Evolutionary conservation across 495 filamentous ascomycete species (phyloP).

Genomic region (Xylaria nigripes): DNA sequence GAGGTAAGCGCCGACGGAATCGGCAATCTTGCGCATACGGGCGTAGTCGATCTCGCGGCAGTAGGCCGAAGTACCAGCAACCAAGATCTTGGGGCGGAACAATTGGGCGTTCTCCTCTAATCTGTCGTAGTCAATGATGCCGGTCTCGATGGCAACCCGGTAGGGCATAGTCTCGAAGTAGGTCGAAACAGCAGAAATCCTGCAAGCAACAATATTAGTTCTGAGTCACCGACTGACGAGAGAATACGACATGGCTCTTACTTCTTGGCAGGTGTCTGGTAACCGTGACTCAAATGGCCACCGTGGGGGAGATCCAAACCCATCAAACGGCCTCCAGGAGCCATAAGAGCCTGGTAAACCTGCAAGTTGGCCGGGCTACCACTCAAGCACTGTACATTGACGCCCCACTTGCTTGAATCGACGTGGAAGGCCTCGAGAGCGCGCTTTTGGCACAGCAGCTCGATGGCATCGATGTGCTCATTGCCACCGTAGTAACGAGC

Average conservation of each 20-base stretch:
- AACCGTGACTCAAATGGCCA: conserved; percentile 96
- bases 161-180: conserved; percentile 96
- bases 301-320: conserved; percentile 95
- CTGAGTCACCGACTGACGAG: not conserved
- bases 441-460: conserved; percentile 91
- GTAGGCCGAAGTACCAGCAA: conserved; percentile 97
- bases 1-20: conserved; percentile 89
- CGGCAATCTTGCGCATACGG: conserved; percentile 93
- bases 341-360: conserved; percentile 98
- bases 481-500: conserved; percentile 99
- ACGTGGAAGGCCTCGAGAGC: conserved; percentile 88
- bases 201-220: conserved; percentile 25
- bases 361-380: conserved; percentile 94
- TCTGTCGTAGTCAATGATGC: conserved; percentile 93
- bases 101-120: conserved; percentile 87
- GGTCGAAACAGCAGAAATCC: conserved; percentile 86
- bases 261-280: conserved; percentile 90
- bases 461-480: conserved; percentile 94
- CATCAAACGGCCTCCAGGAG: conserved; percentile 93
- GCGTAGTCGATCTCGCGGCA: conserved; percentile 96
- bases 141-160: conserved; percentile 82
- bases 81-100: conserved; percentile 91
- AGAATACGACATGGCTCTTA: conserved; percentile 36
- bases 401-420: conserved; percentile 85
- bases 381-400: conserved; percentile 94